These are phyloP conservation scores for Trichosporon sp. DNA, from an alignment of 1,284 basidiomycete species.

Conservation along the genomic window DNA sequence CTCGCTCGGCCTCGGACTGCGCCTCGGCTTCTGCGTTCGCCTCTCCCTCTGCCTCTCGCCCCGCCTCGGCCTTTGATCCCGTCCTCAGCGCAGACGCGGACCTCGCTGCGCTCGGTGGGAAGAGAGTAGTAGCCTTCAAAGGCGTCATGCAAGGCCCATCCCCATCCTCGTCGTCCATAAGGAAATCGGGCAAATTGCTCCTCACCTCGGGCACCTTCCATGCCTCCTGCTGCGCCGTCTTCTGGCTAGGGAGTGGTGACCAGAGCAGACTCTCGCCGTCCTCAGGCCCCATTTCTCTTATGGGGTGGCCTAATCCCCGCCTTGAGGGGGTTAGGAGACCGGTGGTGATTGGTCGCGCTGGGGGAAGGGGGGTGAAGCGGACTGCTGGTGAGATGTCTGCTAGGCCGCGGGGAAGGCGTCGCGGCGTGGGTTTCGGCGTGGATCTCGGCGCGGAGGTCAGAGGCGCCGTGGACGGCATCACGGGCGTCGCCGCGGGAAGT, in stretches of 20 bases:
- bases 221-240: neutral
- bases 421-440: slow-evolving; percentile 13
- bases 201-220: neutral
- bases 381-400: slow-evolving; percentile 18
- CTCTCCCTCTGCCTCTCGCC: too few relatives aligned
- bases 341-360: neutral
- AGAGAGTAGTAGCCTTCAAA: slow-evolving; percentile 33
- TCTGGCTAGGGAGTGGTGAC: neutral
- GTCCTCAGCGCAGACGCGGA: too few relatives aligned
- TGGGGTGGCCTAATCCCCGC: neutral
- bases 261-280: neutral
- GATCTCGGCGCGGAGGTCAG: slow-evolving; percentile 4
- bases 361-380: slow-evolving; percentile 6
- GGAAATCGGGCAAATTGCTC: neutral
- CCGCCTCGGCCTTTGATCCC: too few relatives aligned
- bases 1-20: too few relatives aligned
- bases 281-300: neutral
- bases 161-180: neutral
- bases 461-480: too few relatives aligned
- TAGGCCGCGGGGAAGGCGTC: slow-evolving; percentile 16
- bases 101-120: neutral
- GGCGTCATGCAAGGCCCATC: neutral
- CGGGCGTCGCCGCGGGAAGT: too few relatives aligned
- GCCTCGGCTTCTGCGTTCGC: too few relatives aligned
- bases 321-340: neutral